Evolutionary conservation across 2,329 filamentous ascomycete species (phyloP), one percentile per base, ranked within the genome.

Genomic region (Coleophoma eucalyptorum): DNA sequence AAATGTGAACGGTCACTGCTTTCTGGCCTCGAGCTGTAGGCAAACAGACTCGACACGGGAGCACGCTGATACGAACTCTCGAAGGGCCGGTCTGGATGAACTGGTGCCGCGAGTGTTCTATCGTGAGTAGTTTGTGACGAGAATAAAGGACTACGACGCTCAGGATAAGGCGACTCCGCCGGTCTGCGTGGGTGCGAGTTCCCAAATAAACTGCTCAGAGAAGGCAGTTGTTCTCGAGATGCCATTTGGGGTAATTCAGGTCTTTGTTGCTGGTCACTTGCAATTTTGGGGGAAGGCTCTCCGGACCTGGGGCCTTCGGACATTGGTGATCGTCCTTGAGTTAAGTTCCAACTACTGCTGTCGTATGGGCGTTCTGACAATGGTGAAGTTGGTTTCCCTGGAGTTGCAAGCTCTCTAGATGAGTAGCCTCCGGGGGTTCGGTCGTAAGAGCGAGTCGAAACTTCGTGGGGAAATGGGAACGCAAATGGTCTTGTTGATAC

Each of bases 151-250:
- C 62, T 67, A 19, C 57, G 60, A 8, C 55, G 52, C 34, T 66
- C 63, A 16, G 61, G 61, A 50, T 62, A 65, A 32, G 64, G 57
- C n/a, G 63, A 61, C 35, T 56, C 58, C 43, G 56, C 50, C 20
- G 59, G 56, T 40, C 55, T 52, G 34, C 31, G 51, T 49, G 50
- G 57, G 42, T 55, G 55, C 48, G 55, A 34, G 43, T 56, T 43
- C 15, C 53, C 60, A 59, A 67, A 65, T 7, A 67, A 43, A 51
- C 64, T 66, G 48, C 62, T 67, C 40, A 67, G 48, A 13, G 65
- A 58, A 41, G 65, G 65, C 3, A 67, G 55, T 21, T 60, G 58
- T 54, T 67, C 64, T 57, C 64, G 55, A 21, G 55, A 47, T 32
- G 53, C 38, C 12, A 61, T 59, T 20, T 56, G 51, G 35, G 40